Evolutionary conservation across 805 yeast genomes (phyloP).

Genomic region (Pichia ethanolica): DNA sequence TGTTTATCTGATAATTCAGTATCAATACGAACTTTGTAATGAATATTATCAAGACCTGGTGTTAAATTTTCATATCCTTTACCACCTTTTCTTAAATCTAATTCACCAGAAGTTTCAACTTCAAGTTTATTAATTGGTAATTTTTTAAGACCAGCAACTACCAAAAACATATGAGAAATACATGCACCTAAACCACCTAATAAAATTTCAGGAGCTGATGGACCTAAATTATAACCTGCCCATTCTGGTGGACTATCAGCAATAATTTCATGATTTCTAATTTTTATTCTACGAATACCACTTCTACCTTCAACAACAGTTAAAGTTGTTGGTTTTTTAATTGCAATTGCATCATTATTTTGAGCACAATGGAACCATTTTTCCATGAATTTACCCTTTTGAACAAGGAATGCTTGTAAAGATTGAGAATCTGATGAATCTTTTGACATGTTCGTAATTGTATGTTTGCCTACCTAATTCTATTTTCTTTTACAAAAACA

Average conservation of each 20-base stretch:
- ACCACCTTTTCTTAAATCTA: conserved; percentile 5
- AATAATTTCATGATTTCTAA: conserved; percentile 4
- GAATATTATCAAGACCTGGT: conserved; percentile 5
- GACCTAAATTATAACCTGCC: conserved; percentile 6
- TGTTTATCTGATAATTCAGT: neutral
- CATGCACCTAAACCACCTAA: conserved; percentile 5
- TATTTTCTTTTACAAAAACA: too few species aligned
- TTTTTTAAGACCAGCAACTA: conserved; percentile 6
- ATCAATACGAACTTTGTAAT: conserved; percentile 2
- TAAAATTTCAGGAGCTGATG: conserved; percentile 6
- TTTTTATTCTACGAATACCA: conserved; percentile 4
- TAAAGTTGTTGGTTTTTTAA: conserved; percentile 3
- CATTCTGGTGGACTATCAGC: conserved; percentile 6
- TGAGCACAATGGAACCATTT: neutral
- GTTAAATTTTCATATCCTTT: conserved; percentile 1
- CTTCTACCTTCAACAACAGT: conserved; percentile 6
- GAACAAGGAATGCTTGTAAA: conserved; percentile 13
- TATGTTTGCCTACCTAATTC: too few species aligned
- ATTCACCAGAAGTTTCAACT: conserved; percentile 6
- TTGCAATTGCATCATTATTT: neutral
- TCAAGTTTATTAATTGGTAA: conserved; percentile 2
- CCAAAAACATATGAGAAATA: conserved; percentile 6
- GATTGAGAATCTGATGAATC: conserved; percentile 32
- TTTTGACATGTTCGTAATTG: too few species aligned
- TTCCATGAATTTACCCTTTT: conserved; percentile 4